Conservation (phyloP, 2,329 filamentous ascomycete genomes). For the Trichoderma sp. region DNA sequence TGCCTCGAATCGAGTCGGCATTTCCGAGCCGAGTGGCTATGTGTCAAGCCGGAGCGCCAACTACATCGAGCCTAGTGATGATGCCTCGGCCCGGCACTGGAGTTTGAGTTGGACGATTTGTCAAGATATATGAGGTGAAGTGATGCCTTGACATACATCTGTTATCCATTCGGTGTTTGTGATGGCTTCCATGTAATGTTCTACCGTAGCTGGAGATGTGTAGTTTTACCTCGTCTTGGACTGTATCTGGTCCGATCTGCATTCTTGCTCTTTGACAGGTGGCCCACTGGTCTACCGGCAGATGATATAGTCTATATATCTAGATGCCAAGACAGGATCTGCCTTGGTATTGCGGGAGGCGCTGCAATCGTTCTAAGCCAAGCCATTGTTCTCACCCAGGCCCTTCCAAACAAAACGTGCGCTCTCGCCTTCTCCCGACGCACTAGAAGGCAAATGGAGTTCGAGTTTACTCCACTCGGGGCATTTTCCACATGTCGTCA, state of each 20-base stretch:
- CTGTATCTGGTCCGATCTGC: neutral
- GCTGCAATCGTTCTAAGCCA: neutral
- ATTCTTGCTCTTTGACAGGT: neutral
- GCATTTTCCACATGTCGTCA: neutral
- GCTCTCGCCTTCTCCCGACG: neutral
- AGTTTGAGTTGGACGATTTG: neutral
- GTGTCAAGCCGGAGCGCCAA: neutral
- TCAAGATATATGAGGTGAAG: neutral
- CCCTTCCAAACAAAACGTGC: neutral
- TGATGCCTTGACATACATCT: neutral
- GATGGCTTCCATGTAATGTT: neutral
- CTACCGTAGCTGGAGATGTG: neutral
- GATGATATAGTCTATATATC: neutral
- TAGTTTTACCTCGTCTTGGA: neutral
- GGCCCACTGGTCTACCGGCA: neutral
- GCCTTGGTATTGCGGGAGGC: neutral
- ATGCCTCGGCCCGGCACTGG: neutral
- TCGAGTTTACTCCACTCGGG: neutral
- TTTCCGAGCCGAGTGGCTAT: neutral
- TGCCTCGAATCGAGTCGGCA: neutral
- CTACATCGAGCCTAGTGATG: neutral
- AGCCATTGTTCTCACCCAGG: neutral
- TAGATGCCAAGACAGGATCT: neutral
- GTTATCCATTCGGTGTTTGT: neutral
- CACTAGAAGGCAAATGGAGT: neutral